A percentile compares a stretch with the other conserved stretches of the same genome.
These are phyloP conservation scores for Neurospora sp. DNA, from an alignment of 495 filamentous ascomycete genomes.

Conservation along the genomic window DNA sequence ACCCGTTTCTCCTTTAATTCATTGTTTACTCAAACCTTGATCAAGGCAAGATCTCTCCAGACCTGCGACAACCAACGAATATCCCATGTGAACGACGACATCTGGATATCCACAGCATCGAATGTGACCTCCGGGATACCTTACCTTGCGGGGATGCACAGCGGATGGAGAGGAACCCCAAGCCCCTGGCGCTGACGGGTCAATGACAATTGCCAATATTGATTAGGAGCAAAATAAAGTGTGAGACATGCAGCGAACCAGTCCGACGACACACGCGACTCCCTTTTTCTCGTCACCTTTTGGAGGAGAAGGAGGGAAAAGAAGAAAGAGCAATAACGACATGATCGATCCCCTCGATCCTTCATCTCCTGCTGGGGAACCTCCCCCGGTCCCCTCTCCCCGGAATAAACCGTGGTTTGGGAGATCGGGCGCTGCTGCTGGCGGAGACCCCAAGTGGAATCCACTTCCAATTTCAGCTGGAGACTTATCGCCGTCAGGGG, in stretches of 20 bases:
- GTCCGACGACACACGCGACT: conserved; percentile 28
- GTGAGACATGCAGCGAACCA: conserved; percentile 33
- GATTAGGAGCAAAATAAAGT: neutral
- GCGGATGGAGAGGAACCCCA: neutral
- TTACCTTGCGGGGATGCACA: neutral
- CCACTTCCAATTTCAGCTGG: neutral
- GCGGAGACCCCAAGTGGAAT: neutral
- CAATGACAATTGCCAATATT: neutral
- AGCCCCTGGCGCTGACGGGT: neutral
- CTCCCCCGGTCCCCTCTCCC: neutral
- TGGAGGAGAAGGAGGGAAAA: conserved; percentile 16
- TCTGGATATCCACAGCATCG: neutral
- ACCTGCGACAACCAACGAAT: neutral
- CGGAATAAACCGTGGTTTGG: neutral
- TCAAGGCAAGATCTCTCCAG: neutral
- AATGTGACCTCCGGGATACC: neutral
- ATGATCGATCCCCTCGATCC: neutral
- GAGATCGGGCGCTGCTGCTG: conserved; percentile 22
- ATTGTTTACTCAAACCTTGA: neutral
- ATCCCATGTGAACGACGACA: neutral
- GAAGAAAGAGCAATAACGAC: conserved; percentile 6
- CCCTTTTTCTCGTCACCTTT: conserved; percentile 37
- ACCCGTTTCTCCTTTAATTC: neutral
- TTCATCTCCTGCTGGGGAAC: conserved; percentile 1
- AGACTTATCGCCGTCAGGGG: conserved; percentile 1